Evolutionary conservation across 495 filamentous ascomycete genomes (phyloP).

Genomic region (Glarea lozoyensis): DNA sequence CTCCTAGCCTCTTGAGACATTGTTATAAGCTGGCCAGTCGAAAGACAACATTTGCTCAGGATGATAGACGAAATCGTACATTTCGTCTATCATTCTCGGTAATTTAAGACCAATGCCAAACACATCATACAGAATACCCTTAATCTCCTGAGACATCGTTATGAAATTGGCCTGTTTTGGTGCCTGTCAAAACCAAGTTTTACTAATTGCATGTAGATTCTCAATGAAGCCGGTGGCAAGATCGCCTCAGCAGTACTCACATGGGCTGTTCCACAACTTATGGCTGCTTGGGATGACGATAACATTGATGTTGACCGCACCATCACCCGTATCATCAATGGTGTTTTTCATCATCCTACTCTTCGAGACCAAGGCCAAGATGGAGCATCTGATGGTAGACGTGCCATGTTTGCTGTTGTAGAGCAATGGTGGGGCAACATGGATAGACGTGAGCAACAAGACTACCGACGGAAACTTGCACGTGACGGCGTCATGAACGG

Average conservation of each 20-base stretch:
- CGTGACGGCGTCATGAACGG: slow-evolving; percentile 66
- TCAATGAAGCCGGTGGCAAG: slow-evolving; percentile 83
- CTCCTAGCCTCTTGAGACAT: too few species aligned
- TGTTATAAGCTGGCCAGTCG: too few species aligned
- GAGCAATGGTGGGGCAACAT: slow-evolving; percentile 71
- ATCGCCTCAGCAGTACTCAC: slow-evolving; percentile 67
- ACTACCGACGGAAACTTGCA: slow-evolving; percentile 62
- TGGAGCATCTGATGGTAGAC: slow-evolving; percentile 62
- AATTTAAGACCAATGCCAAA: too few species aligned
- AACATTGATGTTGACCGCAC: slow-evolving; percentile 54
- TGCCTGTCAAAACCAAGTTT: too few species aligned
- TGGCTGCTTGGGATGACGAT: slow-evolving; percentile 78
- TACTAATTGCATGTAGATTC: slow-evolving; percentile 37
- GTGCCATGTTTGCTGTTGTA: slow-evolving; percentile 68
- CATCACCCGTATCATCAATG: slow-evolving; percentile 64
- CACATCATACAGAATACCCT: too few species aligned
- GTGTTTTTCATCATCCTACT: slow-evolving; percentile 83
- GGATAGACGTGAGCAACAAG: slow-evolving; percentile 46
- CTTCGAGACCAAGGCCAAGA: slow-evolving; percentile 60
- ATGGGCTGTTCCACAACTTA: slow-evolving; percentile 79
- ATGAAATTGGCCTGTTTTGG: too few species aligned
- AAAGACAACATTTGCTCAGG: too few species aligned
- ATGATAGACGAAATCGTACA: too few species aligned
- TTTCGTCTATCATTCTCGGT: too few species aligned
- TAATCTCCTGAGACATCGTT: too few species aligned